Evolutionary conservation across 75 land plant genomes (phyloP).

Genomic region (Sequoia sempervirens): DNA sequence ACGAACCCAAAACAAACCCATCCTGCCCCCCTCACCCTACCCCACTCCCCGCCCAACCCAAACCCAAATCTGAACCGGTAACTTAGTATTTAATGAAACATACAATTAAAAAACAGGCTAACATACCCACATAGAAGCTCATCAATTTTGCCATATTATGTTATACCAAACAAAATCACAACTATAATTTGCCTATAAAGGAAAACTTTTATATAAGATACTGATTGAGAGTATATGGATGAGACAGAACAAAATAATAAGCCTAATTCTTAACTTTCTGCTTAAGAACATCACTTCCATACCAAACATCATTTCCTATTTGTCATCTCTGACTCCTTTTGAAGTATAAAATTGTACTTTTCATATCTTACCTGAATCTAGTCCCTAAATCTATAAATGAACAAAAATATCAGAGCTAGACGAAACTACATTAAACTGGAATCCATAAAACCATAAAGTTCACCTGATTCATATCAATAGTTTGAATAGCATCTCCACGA

Average conservation of each 20-base stretch:
- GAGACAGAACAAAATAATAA: not conserved
- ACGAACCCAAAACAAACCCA: no score
- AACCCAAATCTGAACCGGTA: no score
- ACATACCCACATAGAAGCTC: not conserved
- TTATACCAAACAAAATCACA: not conserved
- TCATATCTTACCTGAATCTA: not conserved
- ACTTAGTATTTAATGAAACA: not conserved
- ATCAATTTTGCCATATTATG: not conserved
- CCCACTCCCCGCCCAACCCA: no score
- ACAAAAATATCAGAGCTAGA: not conserved
- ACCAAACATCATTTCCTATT: not conserved
- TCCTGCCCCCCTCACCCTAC: no score
- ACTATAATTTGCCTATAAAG: not conserved
- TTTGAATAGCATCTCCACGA: constrained; percentile 86
- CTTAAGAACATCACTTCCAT: not conserved
- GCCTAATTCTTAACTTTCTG: not conserved
- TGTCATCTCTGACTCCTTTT: not conserved
- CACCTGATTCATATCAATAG: constrained; percentile 97
- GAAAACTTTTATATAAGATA: not conserved
- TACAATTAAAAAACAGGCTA: not conserved
- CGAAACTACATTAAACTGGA: not conserved
- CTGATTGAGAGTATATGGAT: not conserved
- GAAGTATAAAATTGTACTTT: not conserved
- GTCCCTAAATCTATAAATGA: not conserved
- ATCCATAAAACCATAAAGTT: not conserved